Conservation (phyloP, 305 asterid species). For the Plantago lanceolata region DNA sequence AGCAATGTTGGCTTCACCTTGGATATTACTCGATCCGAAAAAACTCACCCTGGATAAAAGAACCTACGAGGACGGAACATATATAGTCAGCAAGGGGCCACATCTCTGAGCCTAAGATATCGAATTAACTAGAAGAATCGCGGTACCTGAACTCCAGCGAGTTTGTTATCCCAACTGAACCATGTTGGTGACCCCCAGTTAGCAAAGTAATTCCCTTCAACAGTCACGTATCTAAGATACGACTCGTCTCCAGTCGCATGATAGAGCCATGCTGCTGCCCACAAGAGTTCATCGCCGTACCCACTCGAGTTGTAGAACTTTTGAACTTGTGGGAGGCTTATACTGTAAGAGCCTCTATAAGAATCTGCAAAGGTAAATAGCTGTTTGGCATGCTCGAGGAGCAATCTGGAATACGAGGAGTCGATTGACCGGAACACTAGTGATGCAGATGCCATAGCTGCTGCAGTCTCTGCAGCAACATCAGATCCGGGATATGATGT, state of each 20-base stretch:
- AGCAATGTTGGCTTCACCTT: conserved; percentile 40
- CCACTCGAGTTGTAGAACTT: conserved; percentile 54
- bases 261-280: conserved; percentile 85
- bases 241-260: conserved; percentile 49
- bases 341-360: conserved; percentile 48
- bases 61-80: conserved; percentile 30
- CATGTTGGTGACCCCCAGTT: conserved; percentile 49
- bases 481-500: conserved; percentile 58
- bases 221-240: conserved; percentile 38
- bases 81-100: background rate
- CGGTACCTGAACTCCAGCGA: conserved; percentile 60
- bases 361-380: conserved; percentile 55
- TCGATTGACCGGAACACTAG: conserved; percentile 43
- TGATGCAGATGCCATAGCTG: conserved; percentile 75
- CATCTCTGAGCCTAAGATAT: background rate
- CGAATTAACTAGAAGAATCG: background rate
- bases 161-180: conserved; percentile 66
- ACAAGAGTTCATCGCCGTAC: conserved; percentile 65
- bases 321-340: conserved; percentile 45
- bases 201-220: conserved; percentile 40
- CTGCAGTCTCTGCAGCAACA: conserved; percentile 74
- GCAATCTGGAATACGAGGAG: conserved; percentile 35
- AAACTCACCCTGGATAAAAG: conserved; percentile 56
- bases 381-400: conserved; percentile 47
- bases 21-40: conserved; percentile 37